Evolutionary conservation across 169 alveolate species (phyloP), one percentile per base, ranked within the genome.

Genomic region (Plasmodium vinckei): DNA sequence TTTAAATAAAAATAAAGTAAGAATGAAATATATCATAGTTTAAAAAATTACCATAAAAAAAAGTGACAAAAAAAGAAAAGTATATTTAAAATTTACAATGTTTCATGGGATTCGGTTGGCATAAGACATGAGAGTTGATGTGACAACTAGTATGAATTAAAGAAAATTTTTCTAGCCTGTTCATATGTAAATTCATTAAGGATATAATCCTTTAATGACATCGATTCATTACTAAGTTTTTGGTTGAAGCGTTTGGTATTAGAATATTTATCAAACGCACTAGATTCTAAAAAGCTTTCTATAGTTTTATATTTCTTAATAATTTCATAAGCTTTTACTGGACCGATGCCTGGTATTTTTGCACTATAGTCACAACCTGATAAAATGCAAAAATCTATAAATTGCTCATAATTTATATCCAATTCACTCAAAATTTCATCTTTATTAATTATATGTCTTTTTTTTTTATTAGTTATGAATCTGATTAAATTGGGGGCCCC

Each of bases 281-380:
- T 82, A 1, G 90, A 82, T 63, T 82, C 70, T 59, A 82, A 69
- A 67, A 82, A 82, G 6, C 61, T 68, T 44, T 98, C 99, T 69
- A 98, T 91, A 25, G 92, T 95, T 54, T 94, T 92, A 88, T 95
- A 94, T 82, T 98, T 97, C 73, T 95, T 75, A 1, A 98, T 94
- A 70, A 96, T 91, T 56, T 95, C 95, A 92, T 94, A 97, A 10
- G 99, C 99, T n/a, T 97, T 98, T 51, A 92, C 92, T 46, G 99
- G 98, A 3, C 99, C 99, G 27, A 98, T 94, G 0, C 99, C 99
- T 73, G 95, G 94, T 65, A 98, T 92, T 25, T 98, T 96, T 65
- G 96, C 97, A 87, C 99, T 95, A 92, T 98, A 98, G 94, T 98
- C 99, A 67, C 99, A 98, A n/a, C 99, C 99, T 88, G 99, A 97